phyloP scores from a whole-genome alignment of 2,329 filamentous ascomycete species.

The Albophoma yamanashiensis region DNA sequence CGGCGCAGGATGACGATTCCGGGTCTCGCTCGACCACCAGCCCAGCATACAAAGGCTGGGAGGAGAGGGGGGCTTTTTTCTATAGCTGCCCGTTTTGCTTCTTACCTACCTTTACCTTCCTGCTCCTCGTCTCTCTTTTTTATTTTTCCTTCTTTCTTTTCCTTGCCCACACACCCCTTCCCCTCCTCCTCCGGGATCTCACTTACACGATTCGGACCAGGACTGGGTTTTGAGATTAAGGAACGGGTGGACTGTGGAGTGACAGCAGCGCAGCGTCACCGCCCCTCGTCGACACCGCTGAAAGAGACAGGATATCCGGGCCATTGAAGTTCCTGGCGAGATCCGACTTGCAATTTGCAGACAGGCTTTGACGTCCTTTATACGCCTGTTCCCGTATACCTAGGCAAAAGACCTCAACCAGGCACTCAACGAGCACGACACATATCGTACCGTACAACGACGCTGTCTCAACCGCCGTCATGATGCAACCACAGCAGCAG shows the following conservation, averaged over 20 bases:
- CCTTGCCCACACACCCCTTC: too few species aligned
- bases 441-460: background rate
- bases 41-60: slow-evolving; percentile 8
- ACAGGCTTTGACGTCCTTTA: background rate
- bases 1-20: slow-evolving; percentile 2
- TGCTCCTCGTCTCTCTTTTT: background rate
- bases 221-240: background rate
- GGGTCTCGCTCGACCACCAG: background rate
- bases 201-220: background rate
- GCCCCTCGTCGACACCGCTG: background rate
- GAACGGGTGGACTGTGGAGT: background rate
- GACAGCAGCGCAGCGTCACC: background rate
- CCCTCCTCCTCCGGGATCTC: background rate
- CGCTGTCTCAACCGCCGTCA: background rate
- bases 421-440: background rate
- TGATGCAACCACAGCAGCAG: slow-evolving; percentile 2
- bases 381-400: background rate
- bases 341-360: background rate
- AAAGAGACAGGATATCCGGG: background rate
- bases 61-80: background rate
- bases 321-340: background rate
- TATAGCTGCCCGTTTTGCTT: background rate
- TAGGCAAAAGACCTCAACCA: background rate
- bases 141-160: background rate
- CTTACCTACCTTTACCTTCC: background rate